Base-by-base conservation (phyloP, 2,329 filamentous ascomycete genomes). In the Atkinsonella texensis region DNA sequence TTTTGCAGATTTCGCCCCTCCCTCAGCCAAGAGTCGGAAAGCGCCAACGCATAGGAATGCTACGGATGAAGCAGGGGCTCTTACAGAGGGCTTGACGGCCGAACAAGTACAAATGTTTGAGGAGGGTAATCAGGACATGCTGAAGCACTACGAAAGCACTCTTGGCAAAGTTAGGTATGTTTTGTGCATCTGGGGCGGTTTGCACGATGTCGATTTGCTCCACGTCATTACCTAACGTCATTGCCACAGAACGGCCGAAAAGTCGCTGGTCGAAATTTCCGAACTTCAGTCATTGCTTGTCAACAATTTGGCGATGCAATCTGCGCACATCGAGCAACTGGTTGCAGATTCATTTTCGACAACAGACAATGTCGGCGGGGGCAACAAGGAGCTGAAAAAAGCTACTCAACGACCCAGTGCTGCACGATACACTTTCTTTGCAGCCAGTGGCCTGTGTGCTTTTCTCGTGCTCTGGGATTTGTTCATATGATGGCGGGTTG, bases 61-160 rank as follows among this genome's bases (percentile, higher is more conserved):
- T 47, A 54, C 58, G 47, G 57, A 62, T 33, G 55, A 59, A 28
- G 54, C 54, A 2, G 49, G 55, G 28, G 47, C 57, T 15, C 48
- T 55, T 32, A 60, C 68, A 48, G 69, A 80, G 42, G 79, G 83
- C 55, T 72, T 96, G 55, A 88, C 85, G 17, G 76, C 83, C 20
- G 89, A 96, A 63, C 91, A 97, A 68, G 73, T 93, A 49, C 91
- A 96, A 66, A 79, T 95, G 64, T 97, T 98, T 70, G 90, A 91
- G 59, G 80, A 89, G 68, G 90, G 94, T 63, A 96, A 97, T 64
- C 84, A 89, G 67, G 84, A 88, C 56, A 89, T 98, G 83, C 76
- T 97, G 59, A 87, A 86, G 67, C 87, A 95, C 68, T 95, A 94
- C 67, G 89, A 96, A 68, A 89, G 86, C 69, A 89, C 87, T n/a